A percentile compares a stretch with the other conserved stretches of the same genome.
Conservation (phyloP, 345 rosid genomes). For the Salix koriyanagi region DNA sequence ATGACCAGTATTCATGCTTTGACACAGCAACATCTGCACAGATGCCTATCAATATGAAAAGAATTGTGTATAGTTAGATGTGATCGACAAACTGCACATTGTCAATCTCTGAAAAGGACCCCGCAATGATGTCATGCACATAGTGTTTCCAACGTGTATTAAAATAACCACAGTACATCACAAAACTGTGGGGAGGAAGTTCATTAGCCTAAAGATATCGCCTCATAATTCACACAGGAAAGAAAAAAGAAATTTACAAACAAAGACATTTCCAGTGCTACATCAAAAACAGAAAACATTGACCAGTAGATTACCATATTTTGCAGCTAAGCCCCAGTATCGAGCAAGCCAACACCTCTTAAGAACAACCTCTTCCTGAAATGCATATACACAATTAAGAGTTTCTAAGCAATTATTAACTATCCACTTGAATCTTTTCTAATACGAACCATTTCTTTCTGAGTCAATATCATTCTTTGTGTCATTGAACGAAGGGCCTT, state of each 20-base stretch:
- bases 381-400: conserved; percentile 22
- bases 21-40: conserved; percentile 81
- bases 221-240: background rate
- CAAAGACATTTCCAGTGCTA: background rate
- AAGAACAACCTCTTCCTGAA: conserved; percentile 97
- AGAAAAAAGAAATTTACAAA: background rate
- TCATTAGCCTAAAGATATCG: background rate
- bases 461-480: conserved; percentile 35
- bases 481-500: conserved; percentile 32
- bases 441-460: conserved; percentile 30
- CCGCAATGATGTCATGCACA: background rate
- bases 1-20: conserved; percentile 89
- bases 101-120: conserved; percentile 2
- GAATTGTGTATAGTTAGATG: conserved; percentile 7
- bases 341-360: conserved; percentile 99
- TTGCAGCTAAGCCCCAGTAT: conserved; percentile 90
- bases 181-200: background rate
- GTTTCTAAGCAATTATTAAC: conserved; percentile 2
- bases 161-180: background rate
- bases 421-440: background rate
- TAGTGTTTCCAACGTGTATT: background rate
- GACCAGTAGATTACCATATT: conserved; percentile 51
- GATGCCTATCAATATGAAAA: conserved; percentile 48
- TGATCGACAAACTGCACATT: background rate
- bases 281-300: conserved; percentile 5